phyloP scores from a whole-genome alignment of 2,329 filamentous ascomycete species.

The Fusarium oligoseptatum region DNA sequence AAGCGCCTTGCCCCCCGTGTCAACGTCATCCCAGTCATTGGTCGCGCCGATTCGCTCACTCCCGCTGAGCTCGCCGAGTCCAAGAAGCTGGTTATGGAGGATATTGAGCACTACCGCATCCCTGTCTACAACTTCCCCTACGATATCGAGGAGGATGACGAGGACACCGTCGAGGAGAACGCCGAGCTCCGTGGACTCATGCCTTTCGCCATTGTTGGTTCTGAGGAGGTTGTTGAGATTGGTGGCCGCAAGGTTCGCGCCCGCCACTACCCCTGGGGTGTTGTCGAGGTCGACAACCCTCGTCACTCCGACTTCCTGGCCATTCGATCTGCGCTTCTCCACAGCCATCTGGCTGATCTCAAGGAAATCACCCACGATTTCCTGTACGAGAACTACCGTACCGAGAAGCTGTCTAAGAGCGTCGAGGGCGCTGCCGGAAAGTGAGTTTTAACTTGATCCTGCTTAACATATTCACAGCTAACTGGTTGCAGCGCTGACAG shows the following conservation, averaged over 20 bases:
- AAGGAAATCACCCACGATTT: conserved; percentile 99
- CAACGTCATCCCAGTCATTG: conserved; percentile 99
- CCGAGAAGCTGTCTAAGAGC: conserved; percentile 99
- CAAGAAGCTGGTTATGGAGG: conserved; percentile 99
- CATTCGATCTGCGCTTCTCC: conserved; percentile 94
- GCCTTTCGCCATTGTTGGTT: conserved; percentile 99
- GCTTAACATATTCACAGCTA: conserved; percentile 42
- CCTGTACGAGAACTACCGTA: conserved; percentile 99
- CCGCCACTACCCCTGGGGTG: conserved; percentile 98
- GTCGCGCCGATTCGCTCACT: conserved; percentile 97
- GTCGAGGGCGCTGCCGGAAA: conserved; percentile 90
- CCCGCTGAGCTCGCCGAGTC: conserved; percentile 97
- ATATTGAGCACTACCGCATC: conserved; percentile 99
- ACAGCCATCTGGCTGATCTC: conserved; percentile 97
- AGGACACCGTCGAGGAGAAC: conserved; percentile 99
- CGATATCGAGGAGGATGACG: conserved; percentile 99
- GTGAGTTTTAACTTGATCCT: conserved; percentile 69
- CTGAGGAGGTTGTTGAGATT: conserved; percentile 94
- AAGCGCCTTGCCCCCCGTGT: conserved; percentile 97
- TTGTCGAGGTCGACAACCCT: conserved; percentile 99
- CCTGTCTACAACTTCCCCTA: conserved; percentile 99
- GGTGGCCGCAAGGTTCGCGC: conserved; percentile 92
- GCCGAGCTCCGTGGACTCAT: conserved; percentile 96
- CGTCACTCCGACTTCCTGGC: conserved; percentile 98
- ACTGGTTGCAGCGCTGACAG: conserved; percentile 68